Evolutionary conservation across 139 green algal species (phyloP).

Genomic region (Micractinium sp.): DNA sequence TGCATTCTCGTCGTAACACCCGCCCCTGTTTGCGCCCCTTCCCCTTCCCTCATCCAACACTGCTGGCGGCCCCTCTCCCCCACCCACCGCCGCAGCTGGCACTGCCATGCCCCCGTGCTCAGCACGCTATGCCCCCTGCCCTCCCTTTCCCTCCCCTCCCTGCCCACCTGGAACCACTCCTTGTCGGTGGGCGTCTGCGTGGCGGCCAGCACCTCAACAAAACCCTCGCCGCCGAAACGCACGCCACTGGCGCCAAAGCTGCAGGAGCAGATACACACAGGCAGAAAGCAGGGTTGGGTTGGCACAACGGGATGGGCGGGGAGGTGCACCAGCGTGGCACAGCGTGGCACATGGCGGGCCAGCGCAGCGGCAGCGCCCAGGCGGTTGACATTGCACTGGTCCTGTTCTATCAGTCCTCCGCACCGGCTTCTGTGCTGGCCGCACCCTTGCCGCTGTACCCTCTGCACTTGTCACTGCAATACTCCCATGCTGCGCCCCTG

Average conservation of each 20-base stretch:
- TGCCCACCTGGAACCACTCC: slow-evolving; percentile 78
- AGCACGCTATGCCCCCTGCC: background rate
- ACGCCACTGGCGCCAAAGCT: slow-evolving; percentile 83
- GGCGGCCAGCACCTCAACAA: slow-evolving; percentile 95
- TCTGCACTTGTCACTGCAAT: background rate
- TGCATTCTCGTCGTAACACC: too few species aligned
- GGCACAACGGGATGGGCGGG: background rate
- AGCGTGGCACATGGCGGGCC: background rate
- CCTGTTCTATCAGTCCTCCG: too few species aligned
- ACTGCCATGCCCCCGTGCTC: too few species aligned
- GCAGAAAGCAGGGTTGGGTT: background rate
- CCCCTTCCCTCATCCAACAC: too few species aligned
- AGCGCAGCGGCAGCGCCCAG: background rate
- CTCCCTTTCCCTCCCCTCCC: background rate
- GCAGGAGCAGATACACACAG: background rate
- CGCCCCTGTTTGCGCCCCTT: too few species aligned
- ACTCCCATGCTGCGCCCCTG: background rate
- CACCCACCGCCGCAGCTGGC: too few species aligned
- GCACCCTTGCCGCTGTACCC: too few species aligned
- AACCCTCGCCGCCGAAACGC: slow-evolving; percentile 87
- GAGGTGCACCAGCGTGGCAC: background rate
- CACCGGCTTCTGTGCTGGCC: too few species aligned
- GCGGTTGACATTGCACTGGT: too few species aligned
- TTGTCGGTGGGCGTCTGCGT: slow-evolving; percentile 85
- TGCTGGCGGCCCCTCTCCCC: too few species aligned